A percentile compares a stretch with the other conserved stretches of the same genome.
These are phyloP conservation scores for Leccinum subtestaceum DNA, from an alignment of 768 basidiomycete genomes.

Conservation along the genomic window DNA sequence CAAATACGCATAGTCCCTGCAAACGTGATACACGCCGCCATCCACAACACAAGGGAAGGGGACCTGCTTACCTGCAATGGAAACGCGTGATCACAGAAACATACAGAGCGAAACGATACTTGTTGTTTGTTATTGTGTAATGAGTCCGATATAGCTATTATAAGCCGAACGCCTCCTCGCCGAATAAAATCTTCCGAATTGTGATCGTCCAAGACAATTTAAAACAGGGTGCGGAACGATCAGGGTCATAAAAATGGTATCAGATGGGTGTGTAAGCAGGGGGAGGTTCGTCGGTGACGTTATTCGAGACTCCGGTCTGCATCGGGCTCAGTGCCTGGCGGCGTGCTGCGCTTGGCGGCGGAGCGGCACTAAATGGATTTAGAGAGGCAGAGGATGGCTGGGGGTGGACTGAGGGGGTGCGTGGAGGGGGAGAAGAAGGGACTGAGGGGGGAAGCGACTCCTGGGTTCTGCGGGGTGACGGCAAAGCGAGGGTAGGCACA, in stretches of 20 bases:
- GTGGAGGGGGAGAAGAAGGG: background rate
- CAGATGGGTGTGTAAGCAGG: conserved; percentile 27
- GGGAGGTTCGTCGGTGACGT: conserved; percentile 17
- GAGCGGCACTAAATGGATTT: background rate
- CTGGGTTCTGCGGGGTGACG: background rate
- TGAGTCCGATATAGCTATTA: conserved; percentile 1
- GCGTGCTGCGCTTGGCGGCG: background rate
- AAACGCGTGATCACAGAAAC: background rate
- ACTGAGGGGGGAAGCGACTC: background rate
- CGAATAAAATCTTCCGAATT: background rate
- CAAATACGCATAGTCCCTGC: background rate
- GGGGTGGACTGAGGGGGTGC: background rate
- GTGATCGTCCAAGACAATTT: background rate
- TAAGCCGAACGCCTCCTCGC: background rate
- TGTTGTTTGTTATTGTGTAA: conserved; percentile 3
- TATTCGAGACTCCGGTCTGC: conserved; percentile 13
- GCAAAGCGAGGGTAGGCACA: background rate
- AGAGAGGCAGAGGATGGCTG: background rate
- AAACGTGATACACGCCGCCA: background rate
- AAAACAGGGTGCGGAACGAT: background rate
- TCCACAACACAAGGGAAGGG: background rate
- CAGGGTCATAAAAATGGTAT: background rate
- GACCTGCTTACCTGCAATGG: background rate
- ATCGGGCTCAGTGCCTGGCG: conserved; percentile 3
- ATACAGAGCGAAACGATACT: background rate